Percentiles rank a stretch among this genome's conserved stretches.
Evolutionary conservation across 441 rosid genomes (phyloP).

Genomic region (Croton laevigatus): DNA sequence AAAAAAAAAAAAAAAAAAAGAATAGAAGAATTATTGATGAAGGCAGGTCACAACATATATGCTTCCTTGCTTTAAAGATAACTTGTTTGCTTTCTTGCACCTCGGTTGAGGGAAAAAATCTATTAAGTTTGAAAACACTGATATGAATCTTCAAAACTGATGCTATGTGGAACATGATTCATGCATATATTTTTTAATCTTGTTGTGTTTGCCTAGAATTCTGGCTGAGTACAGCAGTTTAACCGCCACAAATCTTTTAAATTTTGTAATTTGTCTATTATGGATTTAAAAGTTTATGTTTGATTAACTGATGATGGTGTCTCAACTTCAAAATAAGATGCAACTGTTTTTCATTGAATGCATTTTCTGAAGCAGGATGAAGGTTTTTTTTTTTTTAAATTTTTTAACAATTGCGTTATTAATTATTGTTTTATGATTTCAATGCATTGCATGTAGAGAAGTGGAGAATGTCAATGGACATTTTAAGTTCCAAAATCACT

Average conservation of each 20-base stretch:
- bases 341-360: background rate
- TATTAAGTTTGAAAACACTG: background rate
- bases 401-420: conserved; percentile 3
- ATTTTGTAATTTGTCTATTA: background rate
- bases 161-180: background rate
- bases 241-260: too few relatives aligned
- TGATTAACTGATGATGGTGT: background rate
- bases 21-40: background rate
- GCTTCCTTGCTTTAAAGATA: background rate
- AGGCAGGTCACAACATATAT: background rate
- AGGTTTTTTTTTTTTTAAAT: too few relatives aligned
- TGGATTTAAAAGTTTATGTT: background rate
- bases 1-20: background rate
- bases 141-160: background rate
- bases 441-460: conserved; percentile 53
- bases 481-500: conserved; percentile 92
- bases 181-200: background rate
- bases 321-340: background rate
- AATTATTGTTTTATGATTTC: conserved; percentile 29
- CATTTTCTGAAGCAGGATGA: background rate
- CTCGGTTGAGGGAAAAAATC: background rate
- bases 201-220: background rate
- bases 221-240: background rate
- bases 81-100: background rate
- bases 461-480: conserved; percentile 83